These are phyloP conservation scores for Ulmus americana DNA, from an alignment of 331 rosid genomes.

Conservation along the genomic window DNA sequence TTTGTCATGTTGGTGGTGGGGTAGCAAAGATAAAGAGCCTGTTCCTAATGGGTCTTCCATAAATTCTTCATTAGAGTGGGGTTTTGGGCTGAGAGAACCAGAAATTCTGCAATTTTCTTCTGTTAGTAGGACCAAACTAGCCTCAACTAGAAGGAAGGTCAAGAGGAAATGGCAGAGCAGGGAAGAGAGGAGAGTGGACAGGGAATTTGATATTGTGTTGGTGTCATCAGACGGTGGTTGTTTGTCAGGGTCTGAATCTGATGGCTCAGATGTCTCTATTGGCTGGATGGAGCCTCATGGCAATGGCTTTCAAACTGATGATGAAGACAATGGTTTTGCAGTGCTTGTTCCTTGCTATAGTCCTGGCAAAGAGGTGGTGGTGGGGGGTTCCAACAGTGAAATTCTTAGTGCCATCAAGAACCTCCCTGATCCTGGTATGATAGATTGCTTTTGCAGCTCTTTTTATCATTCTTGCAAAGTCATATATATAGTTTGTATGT, in stretches of 20 bases:
- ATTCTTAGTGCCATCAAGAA: constrained; percentile 66
- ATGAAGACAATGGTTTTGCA: constrained; percentile 64
- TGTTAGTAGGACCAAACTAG: constrained; percentile 47
- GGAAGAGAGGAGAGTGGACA: constrained; percentile 62
- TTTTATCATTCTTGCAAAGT: constrained; percentile 1
- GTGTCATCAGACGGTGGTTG: constrained; percentile 80
- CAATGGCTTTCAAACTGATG: constrained; percentile 55
- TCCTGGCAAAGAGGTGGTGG: constrained; percentile 63
- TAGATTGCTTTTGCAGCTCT: constrained; percentile 2
- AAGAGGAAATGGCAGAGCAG: constrained; percentile 65
- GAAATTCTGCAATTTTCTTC: constrained; percentile 55
- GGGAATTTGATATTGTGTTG: constrained; percentile 74
- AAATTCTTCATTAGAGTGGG: constrained; percentile 53
- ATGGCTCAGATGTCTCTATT: constrained; percentile 78
- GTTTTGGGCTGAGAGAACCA: constrained; percentile 45
- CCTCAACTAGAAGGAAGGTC: constrained; percentile 47
- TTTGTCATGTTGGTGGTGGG: constrained; percentile 65
- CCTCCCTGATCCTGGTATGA: constrained; percentile 72
- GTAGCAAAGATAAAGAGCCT: constrained; percentile 70
- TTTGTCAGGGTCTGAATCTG: constrained; percentile 71
- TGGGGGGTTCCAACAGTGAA: constrained; percentile 44
- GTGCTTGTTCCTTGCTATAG: constrained; percentile 87
- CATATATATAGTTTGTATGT: neutral
- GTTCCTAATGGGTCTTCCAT: constrained; percentile 38
- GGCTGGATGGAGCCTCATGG: constrained; percentile 99